A percentile compares a stretch with the other conserved stretches of the same genome.
Evolutionary conservation across 176 grass and related monocot species (phyloP).

Genomic region (Carex parvula): DNA sequence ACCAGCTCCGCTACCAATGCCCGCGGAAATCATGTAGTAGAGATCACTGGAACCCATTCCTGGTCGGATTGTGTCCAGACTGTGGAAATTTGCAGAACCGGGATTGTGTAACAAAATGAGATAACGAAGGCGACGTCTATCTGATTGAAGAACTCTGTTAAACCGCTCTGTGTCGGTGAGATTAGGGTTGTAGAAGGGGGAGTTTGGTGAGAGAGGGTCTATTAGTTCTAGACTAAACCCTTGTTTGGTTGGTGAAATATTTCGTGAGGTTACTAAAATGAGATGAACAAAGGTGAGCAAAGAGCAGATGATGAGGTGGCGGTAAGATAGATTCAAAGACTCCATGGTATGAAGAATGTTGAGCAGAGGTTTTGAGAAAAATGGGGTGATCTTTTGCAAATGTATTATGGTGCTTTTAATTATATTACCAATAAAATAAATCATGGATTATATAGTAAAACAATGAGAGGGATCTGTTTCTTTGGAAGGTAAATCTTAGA

Average conservation of each 20-base stretch:
- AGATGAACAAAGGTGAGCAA: neutral
- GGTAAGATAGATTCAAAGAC: neutral
- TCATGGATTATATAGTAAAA: neutral
- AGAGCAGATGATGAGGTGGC: neutral
- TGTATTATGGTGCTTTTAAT: neutral
- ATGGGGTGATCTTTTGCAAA: neutral
- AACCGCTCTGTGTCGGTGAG: neutral
- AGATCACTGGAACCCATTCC: neutral
- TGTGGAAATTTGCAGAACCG: neutral
- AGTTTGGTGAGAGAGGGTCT: slow-evolving; percentile 5
- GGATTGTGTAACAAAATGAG: neutral
- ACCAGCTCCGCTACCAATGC: neutral
- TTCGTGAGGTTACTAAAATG: neutral
- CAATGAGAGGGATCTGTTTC: neutral
- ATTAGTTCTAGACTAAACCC: slow-evolving; percentile 8
- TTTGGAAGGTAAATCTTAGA: neutral
- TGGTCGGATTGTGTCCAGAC: neutral
- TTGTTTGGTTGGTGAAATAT: neutral
- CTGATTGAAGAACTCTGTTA: neutral
- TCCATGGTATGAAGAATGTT: neutral
- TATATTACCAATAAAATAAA: neutral
- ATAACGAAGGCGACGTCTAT: slow-evolving; percentile 7
- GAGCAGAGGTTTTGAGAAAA: neutral
- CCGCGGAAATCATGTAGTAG: neutral
- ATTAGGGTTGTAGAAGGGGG: neutral